Evolutionary conservation across 768 basidiomycete species (phyloP), one percentile per base, ranked within the genome.

Genomic region (Termitomyces eurrhizus): DNA sequence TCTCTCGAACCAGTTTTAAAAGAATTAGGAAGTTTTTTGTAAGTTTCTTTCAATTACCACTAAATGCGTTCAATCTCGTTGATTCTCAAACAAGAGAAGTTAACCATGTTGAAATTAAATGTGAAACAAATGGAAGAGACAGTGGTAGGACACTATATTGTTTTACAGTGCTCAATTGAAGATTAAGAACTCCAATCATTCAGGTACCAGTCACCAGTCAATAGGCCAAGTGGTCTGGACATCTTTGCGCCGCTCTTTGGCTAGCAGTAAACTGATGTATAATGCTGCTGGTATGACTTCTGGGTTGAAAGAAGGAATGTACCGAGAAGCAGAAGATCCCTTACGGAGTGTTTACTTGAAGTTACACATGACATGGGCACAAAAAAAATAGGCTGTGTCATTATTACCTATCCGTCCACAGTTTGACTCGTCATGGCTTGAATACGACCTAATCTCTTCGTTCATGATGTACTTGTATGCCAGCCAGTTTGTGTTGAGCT

Each of bases 351-450:
- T 24, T 32, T 55, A 59, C 26, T 37, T 26, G 0, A 36, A 55
- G 9, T 1, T 62, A 26, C 26, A 50, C 45, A 51, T 59, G 53
- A 44, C 42, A 13, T 62, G 53, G 57, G 51, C 62, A 4, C 57
- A 49, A 29, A 62, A 62, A 39, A 46, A 44, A 35, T 45, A 52
- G 32, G 39, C 26, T 2, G n/a, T 26, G 14, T 16, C 51, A 16
- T 13, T 14, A 52, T 36, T 12, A 21, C 12, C n/a, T 9, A 4
- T 21, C 21, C 33, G 13, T 21, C 5, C 12, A 51, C 7, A 13
- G 21, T 45, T 21, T 12, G 8, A 6, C 21, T 45, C 21, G 12
- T 26, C 46, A 14, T 26, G 24, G 24, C 14, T 48, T 48, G 24
- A 26, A 48, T 48, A 8, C 8, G 12, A 21, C 21, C 21, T 7